Evolutionary conservation across 1,284 basidiomycete species (phyloP), one percentile per base, ranked within the genome.

Genomic region (Ceratobasidium sp.): DNA sequence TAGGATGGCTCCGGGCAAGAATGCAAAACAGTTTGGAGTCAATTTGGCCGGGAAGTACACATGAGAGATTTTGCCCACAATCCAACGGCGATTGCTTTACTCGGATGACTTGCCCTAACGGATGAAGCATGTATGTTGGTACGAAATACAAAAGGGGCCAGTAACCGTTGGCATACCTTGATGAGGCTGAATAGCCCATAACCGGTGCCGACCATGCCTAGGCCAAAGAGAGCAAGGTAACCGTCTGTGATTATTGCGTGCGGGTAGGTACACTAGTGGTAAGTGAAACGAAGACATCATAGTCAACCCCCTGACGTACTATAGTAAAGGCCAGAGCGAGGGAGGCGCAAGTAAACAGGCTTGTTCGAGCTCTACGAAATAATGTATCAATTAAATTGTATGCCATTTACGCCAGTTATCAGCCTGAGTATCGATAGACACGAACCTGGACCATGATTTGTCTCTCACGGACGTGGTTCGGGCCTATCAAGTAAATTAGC

Each of bases 401-500:
- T n/a, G n/a, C n/a, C n/a, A n/a, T n/a, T n/a, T n/a, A n/a, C 7
- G 45, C 45, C 22, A 7, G 22, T 47, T 8, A 8, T 40, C 38
- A 8, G 10, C 17, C 38, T 20, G 20, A 6, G 10, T 47, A 12
- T 17, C 55, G 27, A 42, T 38, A 22, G 52, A 73, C 72, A 75
- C 79, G 58, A 70, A 90, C 90, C 83, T 92, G 90, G 77, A 85
- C 82, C 69, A 76, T 71, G 79, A 79, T 85, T 79, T 92, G 90
- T 77, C 79, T 86, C 79, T 88, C 84, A 57, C 85, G 76, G 72
- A 90, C 82, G 69, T 76, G 77, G 82, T 92, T 90, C 72, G 85
- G 86, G 72, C 82, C 90, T 89, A 75, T 47, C 74, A 67, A 72
- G 35, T 53, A 72, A 70, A 64, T 49, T 22, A 43, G 43, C 40